A percentile compares a stretch with the other conserved stretches of the same genome.
These are phyloP conservation scores for Sonneratia alba DNA, from an alignment of 345 rosid species.

Conservation along the genomic window DNA sequence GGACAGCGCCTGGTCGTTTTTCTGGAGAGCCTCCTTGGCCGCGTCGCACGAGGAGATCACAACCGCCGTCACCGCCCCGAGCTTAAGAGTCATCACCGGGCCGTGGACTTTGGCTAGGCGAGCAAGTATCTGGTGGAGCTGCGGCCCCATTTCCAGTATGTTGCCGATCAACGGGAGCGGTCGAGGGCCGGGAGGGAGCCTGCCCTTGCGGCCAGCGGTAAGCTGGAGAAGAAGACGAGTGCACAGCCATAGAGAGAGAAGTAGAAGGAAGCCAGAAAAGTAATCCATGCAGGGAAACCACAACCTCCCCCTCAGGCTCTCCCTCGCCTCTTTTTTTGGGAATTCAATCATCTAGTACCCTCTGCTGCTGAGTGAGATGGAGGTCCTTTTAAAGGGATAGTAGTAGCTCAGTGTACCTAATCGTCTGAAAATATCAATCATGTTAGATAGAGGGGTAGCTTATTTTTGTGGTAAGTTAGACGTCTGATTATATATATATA, in stretches of 20 bases:
- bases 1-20: slow-evolving; percentile 24
- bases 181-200: slow-evolving; percentile 27
- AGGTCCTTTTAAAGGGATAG: not conserved
- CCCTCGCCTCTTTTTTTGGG: not conserved
- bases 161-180: slow-evolving; percentile 33
- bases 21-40: slow-evolving; percentile 37
- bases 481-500: no score
- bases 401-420: no score
- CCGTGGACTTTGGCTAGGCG: slow-evolving; percentile 29
- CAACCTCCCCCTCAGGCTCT: not conserved
- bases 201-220: not conserved
- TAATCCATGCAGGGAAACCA: not conserved
- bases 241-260: not conserved
- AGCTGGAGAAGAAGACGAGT: not conserved
- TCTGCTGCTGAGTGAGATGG: not conserved
- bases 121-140: slow-evolving; percentile 24
- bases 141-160: slow-evolving; percentile 24
- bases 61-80: slow-evolving; percentile 26
- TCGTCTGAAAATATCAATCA: no score
- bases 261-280: not conserved
- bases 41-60: slow-evolving; percentile 27
- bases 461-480: no score
- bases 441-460: no score
- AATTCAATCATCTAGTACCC: no score
- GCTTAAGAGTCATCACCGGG: slow-evolving; percentile 27